These are phyloP conservation scores for Ramichloridium luteum DNA, from an alignment of 2,329 filamentous ascomycete genomes.

Conservation along the genomic window DNA sequence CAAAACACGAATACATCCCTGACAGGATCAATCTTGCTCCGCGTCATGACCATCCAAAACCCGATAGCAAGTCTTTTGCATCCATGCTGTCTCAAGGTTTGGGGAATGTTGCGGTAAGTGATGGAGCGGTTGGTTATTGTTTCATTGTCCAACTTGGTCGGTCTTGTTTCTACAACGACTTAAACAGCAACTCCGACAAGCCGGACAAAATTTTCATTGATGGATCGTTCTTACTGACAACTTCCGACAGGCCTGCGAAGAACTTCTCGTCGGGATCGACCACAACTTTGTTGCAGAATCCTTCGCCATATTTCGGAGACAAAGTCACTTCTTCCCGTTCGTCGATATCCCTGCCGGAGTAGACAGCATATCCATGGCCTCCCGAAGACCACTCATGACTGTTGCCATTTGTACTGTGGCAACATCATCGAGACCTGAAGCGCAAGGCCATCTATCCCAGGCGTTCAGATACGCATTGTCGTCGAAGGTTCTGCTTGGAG, in stretches of 20 bases:
- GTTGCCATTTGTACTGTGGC: constrained; percentile 18
- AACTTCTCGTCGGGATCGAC: constrained; percentile 16
- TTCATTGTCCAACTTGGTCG: constrained; percentile 1
- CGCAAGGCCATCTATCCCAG: constrained; percentile 13
- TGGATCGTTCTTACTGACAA: constrained; percentile 2
- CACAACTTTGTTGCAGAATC: constrained; percentile 16
- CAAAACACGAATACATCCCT: constrained; percentile 1
- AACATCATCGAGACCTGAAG: constrained; percentile 10
- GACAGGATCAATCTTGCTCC: constrained; percentile 8
- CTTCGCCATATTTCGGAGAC: constrained; percentile 15
- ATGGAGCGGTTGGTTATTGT: too few relatives aligned
- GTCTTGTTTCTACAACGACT: neutral
- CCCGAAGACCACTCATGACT: constrained; percentile 13
- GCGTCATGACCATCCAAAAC: constrained; percentile 14
- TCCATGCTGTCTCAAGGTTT: constrained; percentile 14
- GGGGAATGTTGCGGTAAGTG: constrained; percentile 10
- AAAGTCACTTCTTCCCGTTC: constrained; percentile 16
- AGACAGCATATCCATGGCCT: constrained; percentile 11
- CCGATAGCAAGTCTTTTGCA: constrained; percentile 14
- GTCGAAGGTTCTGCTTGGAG: constrained; percentile 14
- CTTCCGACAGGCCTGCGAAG: constrained; percentile 8
- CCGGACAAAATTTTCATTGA: neutral
- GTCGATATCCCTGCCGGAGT: constrained; percentile 13
- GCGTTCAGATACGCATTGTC: constrained; percentile 18
- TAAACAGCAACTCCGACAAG: neutral